Conservation (phyloP, 2,329 filamentous ascomycete species). For the Colletotrichum cordylinicola region DNA sequence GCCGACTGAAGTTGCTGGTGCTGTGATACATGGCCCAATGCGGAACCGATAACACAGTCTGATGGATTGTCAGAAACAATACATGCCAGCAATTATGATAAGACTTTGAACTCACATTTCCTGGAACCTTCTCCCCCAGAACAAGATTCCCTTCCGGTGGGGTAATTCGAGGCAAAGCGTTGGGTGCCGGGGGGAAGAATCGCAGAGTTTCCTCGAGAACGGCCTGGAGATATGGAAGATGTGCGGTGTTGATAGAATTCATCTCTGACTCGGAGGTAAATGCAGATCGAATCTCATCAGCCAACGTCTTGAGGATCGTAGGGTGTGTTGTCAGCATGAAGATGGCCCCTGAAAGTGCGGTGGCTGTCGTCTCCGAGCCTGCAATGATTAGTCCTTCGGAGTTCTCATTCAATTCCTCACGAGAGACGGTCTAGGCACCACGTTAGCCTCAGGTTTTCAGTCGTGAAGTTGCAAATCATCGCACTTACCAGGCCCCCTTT, state of each 20-base stretch:
- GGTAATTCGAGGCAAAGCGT: background rate
- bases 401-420: background rate
- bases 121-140: background rate
- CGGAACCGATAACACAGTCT: background rate
- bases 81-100: no score
- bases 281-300: constrained; percentile 40
- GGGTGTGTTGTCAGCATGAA: constrained; percentile 42
- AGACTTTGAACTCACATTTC: background rate
- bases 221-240: constrained; percentile 42
- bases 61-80: background rate
- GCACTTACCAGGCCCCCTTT: background rate
- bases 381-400: constrained; percentile 31
- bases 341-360: constrained; percentile 42
- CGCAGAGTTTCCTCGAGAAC: constrained; percentile 47
- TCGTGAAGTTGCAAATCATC: background rate
- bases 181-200: constrained; percentile 19
- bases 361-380: constrained; percentile 51
- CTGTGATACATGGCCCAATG: background rate
- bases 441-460: background rate
- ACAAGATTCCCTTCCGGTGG: background rate
- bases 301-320: constrained; percentile 30
- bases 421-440: background rate
- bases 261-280: constrained; percentile 36
- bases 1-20: background rate
- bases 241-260: constrained; percentile 3